Evolutionary conservation across 371 early-diverging fungal species (phyloP).

Genomic region (Polyrhizophydium stewartii): DNA sequence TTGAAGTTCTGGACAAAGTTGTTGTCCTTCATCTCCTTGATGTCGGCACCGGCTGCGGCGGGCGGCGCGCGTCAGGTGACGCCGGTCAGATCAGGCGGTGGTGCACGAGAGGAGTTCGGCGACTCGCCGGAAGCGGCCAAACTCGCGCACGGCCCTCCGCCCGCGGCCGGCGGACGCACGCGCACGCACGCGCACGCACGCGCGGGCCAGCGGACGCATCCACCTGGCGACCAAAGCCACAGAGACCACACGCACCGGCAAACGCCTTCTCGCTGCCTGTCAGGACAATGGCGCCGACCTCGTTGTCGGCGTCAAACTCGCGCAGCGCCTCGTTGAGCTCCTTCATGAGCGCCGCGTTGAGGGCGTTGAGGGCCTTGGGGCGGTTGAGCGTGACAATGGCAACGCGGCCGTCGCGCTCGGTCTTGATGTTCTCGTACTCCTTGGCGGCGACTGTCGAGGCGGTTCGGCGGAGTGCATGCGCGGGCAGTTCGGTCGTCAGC

Average conservation of each 20-base stretch:
- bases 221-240: too few relatives aligned
- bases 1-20: constrained; percentile 84
- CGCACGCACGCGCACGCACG: background rate
- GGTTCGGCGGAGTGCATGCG: too few relatives aligned
- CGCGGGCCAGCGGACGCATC: background rate
- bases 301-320: constrained; percentile 69
- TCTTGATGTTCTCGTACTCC: constrained; percentile 59
- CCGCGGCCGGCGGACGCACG: too few relatives aligned
- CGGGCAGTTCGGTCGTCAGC: too few relatives aligned
- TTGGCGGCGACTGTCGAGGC: constrained; percentile 4
- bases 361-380: constrained; percentile 96
- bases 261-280: constrained; percentile 96
- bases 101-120: background rate
- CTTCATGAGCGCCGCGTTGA: constrained; percentile 82
- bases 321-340: constrained; percentile 90
- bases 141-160: too few relatives aligned
- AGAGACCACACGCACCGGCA: constrained; percentile 65
- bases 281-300: constrained; percentile 88
- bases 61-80: background rate
- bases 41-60: constrained; percentile 94
- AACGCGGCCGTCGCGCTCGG: constrained; percentile 79
- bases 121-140: background rate
- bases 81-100: too few relatives aligned
- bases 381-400: constrained; percentile 89
- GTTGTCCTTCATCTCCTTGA: constrained; percentile 94